Base-by-base conservation (phyloP, 2,329 filamentous ascomycete genomes). In the Penicillium polonicum region DNA sequence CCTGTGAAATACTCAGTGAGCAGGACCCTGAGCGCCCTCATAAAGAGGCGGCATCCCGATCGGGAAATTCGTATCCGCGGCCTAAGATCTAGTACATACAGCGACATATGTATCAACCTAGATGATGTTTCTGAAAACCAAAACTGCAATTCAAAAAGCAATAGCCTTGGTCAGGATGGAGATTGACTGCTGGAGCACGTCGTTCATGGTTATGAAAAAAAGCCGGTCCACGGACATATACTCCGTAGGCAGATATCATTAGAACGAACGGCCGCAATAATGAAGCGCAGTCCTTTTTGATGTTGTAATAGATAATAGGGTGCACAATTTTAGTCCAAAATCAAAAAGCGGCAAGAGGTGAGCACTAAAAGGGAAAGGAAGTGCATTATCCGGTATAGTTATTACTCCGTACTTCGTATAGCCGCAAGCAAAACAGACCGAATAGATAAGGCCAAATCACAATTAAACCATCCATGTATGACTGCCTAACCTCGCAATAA, bases 401-500 rank as follows among this genome's bases (percentile, higher is more conserved):
- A 36, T 36, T 36, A 35, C 13, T 15, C 31, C 12, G 13, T 15
- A 35, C 31, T 33, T 36, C 7, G 33, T 17, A 17, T 13, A 17
- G 19, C 36, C 25, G 35, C 27, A 41, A 31, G 25, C 25, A 39
- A 50, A 33, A 38, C 19, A 38, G 33, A 19, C 46, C 17, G 21
- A 49, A 42, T 23, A 42, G 39, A 23, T 42, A 23, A 42, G 7
- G 21, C 21, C 12, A 42, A 42, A 23, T 15, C 39, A 23, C 35
- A 29, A 39, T 27, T 12, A 27, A 8, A 38, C 6, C 29, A 43
- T 50, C 10, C 39, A 50, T 55, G 52, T 50, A 55, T 55, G 45
- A 55, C 45, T 55, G 44, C 52, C 52, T 55, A 50, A 55, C 19
- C 21, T 48, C 38, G 27, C n/a, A n/a, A 17, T 36, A 42, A 55